Evolutionary conservation across 306 rosid genomes (phyloP).

Genomic region (Pyrus bretschneideri): DNA sequence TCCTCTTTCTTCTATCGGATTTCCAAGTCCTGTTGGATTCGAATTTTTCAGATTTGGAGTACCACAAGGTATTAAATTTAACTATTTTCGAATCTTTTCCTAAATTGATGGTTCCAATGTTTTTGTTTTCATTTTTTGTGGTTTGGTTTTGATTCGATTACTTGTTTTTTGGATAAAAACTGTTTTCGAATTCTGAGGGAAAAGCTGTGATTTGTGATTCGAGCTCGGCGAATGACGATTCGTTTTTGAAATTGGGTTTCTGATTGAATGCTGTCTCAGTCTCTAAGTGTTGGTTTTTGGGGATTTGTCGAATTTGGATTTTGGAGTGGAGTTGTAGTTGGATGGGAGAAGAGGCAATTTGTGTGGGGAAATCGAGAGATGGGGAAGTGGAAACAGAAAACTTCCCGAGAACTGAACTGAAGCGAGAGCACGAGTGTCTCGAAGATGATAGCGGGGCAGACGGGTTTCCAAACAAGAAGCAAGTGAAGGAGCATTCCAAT

Average conservation of each 20-base stretch:
- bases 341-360: slow-evolving; percentile 75
- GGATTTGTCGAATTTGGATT: not conserved
- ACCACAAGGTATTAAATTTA: too few relatives aligned
- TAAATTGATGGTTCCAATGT: not conserved
- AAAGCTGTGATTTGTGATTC: not conserved
- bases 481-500: slow-evolving; percentile 61
- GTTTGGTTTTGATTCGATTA: slow-evolving; percentile 1
- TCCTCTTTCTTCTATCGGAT: not conserved
- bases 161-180: not conserved
- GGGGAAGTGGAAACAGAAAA: slow-evolving; percentile 37
- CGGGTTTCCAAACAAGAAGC: slow-evolving; percentile 55
- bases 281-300: not conserved
- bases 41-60: not conserved
- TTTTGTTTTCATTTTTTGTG: not conserved
- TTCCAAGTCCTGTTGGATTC: not conserved
- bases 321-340: slow-evolving; percentile 24
- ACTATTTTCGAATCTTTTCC: too few relatives aligned
- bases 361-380: slow-evolving; percentile 36
- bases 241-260: not conserved
- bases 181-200: not conserved
- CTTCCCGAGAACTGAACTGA: slow-evolving; percentile 43
- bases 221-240: not conserved
- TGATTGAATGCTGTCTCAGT: slow-evolving; percentile 8
- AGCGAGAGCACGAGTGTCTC: slow-evolving; percentile 54
- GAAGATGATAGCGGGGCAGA: slow-evolving; percentile 34